Base-by-base conservation (phyloP, 441 rosid species). In the Arabidopsis hybrid region DNA sequence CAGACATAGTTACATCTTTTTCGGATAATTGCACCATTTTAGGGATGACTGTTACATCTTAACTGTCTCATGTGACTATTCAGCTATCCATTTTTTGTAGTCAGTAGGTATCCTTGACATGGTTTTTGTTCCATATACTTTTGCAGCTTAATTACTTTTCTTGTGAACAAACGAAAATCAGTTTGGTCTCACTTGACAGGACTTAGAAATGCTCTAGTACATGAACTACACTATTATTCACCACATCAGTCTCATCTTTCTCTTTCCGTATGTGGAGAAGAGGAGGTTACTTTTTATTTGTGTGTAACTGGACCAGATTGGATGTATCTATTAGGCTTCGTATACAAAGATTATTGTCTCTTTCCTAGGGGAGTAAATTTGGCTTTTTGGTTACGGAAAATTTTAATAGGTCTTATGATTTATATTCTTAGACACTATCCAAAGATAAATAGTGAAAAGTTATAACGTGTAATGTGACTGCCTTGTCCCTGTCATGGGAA, bases 381-480 rank as follows among this genome's bases (percentile, higher is more conserved):
- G 6, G 47, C 49, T 16, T 47, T 46, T 3, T 35, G 49, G 55
- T 5, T 35, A 45, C 32, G 52, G 18, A 40, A 71, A 18, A 31
- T 47, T 17, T 29, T 4, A 29, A 2, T 4, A 45, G 57, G 12
- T 46, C 3, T 18, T 29, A 21, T 49, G 45, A 32, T 62, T 52
- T 38, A 6, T 13, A 73, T 14, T 4, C 52, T 39, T 39, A 39
- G 43, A 39, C 11, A 2, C 4, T 39, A 46, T 46, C 34, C 36
- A 69, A 7, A 59, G 16, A 69, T 21, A 50, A 21, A 36, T 70
- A 70, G 0, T 47, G 66, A 59, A 21, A 4, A n/a, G 17, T 21
- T 26, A 26, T 26, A 26, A 26, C 29, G 3, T 26, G 3, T 21
- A 21, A 4, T 69, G 65, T 47, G 58, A 46, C 16, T 69, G 21